Evolutionary conservation across 2,329 filamentous ascomycete genomes (phyloP), one percentile per base, ranked within the genome.

Genomic region (Penicillium sp.): DNA sequence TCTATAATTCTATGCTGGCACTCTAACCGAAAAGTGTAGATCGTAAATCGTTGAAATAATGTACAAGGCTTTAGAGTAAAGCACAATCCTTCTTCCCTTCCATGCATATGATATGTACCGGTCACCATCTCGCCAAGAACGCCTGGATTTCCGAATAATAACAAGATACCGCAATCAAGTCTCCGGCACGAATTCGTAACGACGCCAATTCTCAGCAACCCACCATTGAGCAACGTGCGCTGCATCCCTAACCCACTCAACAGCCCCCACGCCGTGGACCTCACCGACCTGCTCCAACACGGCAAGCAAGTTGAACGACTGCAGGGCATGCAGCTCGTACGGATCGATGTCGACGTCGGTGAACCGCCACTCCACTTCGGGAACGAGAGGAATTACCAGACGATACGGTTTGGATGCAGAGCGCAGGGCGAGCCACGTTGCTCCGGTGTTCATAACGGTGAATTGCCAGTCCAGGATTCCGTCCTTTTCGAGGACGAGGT

Each of bases 401-500:
- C 79, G 53, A 94, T 81, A 69, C 47, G 71, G 76, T 92, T 90
- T 64, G 85, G 85, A 90, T 86, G 96, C 57, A 76, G 80, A n/a
- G 85, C 85, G 71, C 88, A 86, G 56, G 79, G 77, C 55, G 80
- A 80, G 70, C 87, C 86, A 63, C 6, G 66, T 64, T 16, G 64
- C 67, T 8, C 69, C 69, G 1, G 69, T 62, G 47, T 70, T 71
- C 51, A 71, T 69, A 25, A 70, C 60, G 10, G 61, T 60, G 46
- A 69, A 65, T 28, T 70, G 65, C 69, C 69, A 71, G 28, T 62
- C 60, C 24, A 63, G 61, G 5, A 69, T 64, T 7, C 71, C 73
- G 43, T 69, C 65, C 25, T 72, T 64, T 14, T 60, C 55, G 3
- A 65, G 43, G 28, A 69, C 63, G 48, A 68, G 72, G 1, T 73